Base-by-base conservation (phyloP, 2,329 filamentous ascomycete genomes). In the Aspergillus eucalypticola region DNA sequence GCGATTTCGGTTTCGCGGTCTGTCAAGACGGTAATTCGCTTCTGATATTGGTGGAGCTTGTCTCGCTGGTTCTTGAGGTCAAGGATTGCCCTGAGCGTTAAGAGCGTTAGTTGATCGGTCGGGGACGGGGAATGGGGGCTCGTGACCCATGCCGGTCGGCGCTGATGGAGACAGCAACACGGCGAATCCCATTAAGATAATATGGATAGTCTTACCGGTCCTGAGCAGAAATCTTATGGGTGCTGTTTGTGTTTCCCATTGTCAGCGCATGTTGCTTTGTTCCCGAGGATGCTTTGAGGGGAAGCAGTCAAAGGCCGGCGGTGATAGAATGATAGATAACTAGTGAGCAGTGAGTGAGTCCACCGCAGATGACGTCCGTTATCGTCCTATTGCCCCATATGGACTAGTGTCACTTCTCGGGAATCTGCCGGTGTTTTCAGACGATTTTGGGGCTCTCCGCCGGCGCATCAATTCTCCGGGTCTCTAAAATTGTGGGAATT, bases 1-100 rank as follows among this genome's bases (percentile, higher is more conserved):
- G 95, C 94, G 60, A 96, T 90, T 49, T 88, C 89, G 52, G 90
- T 96, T 79, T 99, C 94, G 66, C 90, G 90, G 73, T 89, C 86
- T 6, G 94, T 97, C 39, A 99, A 86, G 54, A 91, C 83, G 38
- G 88, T 89, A 73, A 99, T 95, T 71, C 91, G 90, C 71, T 90
- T 90, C 78, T 97, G 94, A 81, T 98, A 98, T 76, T 96, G 92
- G 72, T 96, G 93, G 3, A 99, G 88, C 77, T 92, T 96, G 83
- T 99, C 95, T 76, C 95, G 93, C 81, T 98, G 94, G 78, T 88
- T 92, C 82, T 98, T 98, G 81, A 98, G 90, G 79, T 98, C 93
- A 72, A 98, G 89, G 78, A 98, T 97, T 61, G 94, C 94, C 81
- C 93, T 97, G 38, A 35, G 29, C 8, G n/a, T 13, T 13, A 23